Evolutionary conservation across 2,329 filamentous ascomycete genomes (phyloP).

Genomic region (Delphinella strobiligena): DNA sequence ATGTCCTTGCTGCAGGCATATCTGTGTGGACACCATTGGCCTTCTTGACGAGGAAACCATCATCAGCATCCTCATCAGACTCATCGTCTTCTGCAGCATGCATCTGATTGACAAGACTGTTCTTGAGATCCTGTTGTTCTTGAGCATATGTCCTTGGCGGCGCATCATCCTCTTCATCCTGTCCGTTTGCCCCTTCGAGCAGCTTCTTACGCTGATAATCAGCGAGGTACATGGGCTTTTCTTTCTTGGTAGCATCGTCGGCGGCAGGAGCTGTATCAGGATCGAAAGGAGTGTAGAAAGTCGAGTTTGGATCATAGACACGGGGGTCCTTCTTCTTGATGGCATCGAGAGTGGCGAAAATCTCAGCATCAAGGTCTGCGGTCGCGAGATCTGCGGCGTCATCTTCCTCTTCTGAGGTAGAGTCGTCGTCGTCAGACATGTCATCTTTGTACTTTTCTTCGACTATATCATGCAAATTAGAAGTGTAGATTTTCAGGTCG

Average conservation of each 20-base stretch:
- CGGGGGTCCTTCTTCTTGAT: conserved; percentile 84
- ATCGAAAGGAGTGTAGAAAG: conserved; percentile 62
- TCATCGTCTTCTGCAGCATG: conserved; percentile 46
- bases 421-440: conserved; percentile 44
- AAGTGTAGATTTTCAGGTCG: no score
- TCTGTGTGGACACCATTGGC: conserved; percentile 26
- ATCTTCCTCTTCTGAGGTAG: conserved; percentile 69
- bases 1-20: not conserved
- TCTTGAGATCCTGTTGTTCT: conserved; percentile 76
- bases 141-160: conserved; percentile 64
- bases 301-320: conserved; percentile 69
- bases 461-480: conserved; percentile 40
- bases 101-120: conserved; percentile 67
- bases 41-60: conserved; percentile 66
- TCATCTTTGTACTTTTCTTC: conserved; percentile 68
- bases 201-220: conserved; percentile 91
- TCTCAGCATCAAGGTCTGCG: conserved; percentile 72
- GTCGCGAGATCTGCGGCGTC: conserved; percentile 82
- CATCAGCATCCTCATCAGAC: conserved; percentile 38
- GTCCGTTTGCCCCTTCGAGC: conserved; percentile 56
- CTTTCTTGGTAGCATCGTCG: conserved; percentile 25
- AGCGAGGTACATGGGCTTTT: conserved; percentile 73
- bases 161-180: conserved; percentile 38
- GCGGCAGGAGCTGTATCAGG: conserved; percentile 30
- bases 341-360: conserved; percentile 74